phyloP scores from a whole-genome alignment of 208 protist genomes.

The Crithidia expoeki region DNA sequence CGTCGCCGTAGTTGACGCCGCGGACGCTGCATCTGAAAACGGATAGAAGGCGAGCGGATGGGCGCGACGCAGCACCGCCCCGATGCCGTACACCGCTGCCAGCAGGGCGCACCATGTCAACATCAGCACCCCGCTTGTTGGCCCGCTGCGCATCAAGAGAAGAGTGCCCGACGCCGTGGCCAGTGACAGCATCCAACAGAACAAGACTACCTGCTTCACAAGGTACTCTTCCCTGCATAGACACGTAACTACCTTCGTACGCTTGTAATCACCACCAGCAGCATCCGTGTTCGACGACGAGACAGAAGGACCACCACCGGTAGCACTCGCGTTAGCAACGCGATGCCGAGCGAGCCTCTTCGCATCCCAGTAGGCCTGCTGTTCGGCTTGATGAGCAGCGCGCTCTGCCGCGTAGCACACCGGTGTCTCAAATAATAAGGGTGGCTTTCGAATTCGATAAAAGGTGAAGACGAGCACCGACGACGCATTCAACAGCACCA shows the following conservation, averaged over 20 bases:
- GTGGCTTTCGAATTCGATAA: conserved; percentile 48
- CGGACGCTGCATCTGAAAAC: neutral
- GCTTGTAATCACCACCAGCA: neutral
- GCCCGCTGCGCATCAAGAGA: conserved; percentile 27
- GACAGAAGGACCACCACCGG: neutral
- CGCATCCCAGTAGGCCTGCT: conserved; percentile 14
- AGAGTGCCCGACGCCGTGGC: conserved; percentile 13
- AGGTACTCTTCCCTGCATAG: conserved; percentile 65
- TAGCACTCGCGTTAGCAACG: neutral
- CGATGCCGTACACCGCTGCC: conserved; percentile 26
- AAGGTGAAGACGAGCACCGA: conserved; percentile 31
- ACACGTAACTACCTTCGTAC: conserved; percentile 37
- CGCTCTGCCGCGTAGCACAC: conserved; percentile 24
- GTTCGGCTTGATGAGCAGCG: conserved; percentile 20
- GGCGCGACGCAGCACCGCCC: conserved; percentile 14
- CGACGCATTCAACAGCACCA: conserved; percentile 26
- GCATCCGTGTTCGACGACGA: neutral
- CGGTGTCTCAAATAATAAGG: conserved; percentile 42
- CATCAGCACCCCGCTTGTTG: conserved; percentile 13
- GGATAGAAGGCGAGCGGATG: conserved; percentile 17
- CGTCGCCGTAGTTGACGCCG: neutral
- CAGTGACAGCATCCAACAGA: conserved; percentile 36
- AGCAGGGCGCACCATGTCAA: conserved; percentile 30
- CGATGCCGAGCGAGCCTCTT: neutral
- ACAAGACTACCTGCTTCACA: conserved; percentile 57